phyloP scores from a whole-genome alignment of 305 asterid genomes.

The Fraxinus greggii region DNA sequence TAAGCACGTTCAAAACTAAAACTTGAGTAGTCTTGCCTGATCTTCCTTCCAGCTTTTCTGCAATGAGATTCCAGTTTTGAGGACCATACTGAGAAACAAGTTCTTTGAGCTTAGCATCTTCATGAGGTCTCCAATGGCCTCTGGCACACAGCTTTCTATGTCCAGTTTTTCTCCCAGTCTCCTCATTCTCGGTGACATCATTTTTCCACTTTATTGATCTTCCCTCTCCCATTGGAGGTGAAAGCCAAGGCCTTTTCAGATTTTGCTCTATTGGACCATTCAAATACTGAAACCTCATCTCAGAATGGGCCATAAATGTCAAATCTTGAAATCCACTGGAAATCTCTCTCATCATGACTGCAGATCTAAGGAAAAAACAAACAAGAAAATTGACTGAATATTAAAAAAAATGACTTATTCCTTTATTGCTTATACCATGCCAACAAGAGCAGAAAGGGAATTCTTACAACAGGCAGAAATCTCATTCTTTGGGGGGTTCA shows the following conservation, averaged over 20 bases:
- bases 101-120: conserved; percentile 38
- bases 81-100: conserved; percentile 40
- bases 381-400: background rate
- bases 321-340: background rate
- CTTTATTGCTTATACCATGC: background rate
- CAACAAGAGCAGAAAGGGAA: background rate
- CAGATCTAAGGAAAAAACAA: background rate
- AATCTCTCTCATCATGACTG: background rate
- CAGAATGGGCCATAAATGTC: background rate
- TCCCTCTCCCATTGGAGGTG: background rate
- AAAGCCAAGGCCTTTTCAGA: background rate
- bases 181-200: background rate
- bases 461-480: background rate
- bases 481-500: background rate
- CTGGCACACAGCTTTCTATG: conserved; percentile 25
- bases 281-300: conserved; percentile 7
- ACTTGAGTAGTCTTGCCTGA: conserved; percentile 29
- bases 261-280: conserved; percentile 16
- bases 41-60: conserved; percentile 40
- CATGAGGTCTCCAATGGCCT: conserved; percentile 47
- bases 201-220: background rate
- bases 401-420: too few relatives aligned
- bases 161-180: background rate
- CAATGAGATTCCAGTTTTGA: conserved; percentile 46
- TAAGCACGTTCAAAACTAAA: background rate